Evolutionary conservation across 2,329 filamentous ascomycete species (phyloP).

Genomic region (Metarhizium robertsii): DNA sequence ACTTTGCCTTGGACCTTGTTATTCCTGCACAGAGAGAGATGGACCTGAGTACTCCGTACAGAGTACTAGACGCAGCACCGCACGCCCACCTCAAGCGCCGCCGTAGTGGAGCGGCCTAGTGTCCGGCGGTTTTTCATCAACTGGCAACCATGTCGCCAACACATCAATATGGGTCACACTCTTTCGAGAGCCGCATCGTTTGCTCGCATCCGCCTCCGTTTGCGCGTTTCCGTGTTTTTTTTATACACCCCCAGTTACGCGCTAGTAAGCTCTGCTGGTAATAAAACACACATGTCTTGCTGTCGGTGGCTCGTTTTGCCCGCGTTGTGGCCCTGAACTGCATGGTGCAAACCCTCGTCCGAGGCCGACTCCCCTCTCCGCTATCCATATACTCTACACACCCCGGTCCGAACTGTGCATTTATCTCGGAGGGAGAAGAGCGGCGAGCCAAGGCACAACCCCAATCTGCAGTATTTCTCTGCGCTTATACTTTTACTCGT

Average conservation of each 20-base stretch:
- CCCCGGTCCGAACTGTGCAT: neutral
- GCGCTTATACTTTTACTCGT: conserved; percentile 5
- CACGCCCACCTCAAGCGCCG: conserved; percentile 32
- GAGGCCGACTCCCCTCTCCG: conserved; percentile 3
- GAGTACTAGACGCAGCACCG: neutral
- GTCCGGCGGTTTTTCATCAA: conserved; percentile 54
- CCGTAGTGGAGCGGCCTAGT: conserved; percentile 55
- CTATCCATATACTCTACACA: neutral
- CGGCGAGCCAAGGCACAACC: neutral
- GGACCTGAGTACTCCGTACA: neutral
- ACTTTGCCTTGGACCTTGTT: neutral
- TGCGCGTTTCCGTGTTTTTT: conserved; percentile 26
- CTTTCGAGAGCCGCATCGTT: conserved; percentile 53
- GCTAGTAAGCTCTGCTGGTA: conserved; percentile 27
- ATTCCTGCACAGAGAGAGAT: neutral
- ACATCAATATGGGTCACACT: conserved; percentile 74
- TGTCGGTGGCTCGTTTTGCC: conserved; percentile 43
- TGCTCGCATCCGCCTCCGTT: conserved; percentile 45
- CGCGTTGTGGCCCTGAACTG: conserved; percentile 17
- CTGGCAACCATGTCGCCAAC: conserved; percentile 82
- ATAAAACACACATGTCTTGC: conserved; percentile 54
- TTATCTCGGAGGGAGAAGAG: neutral
- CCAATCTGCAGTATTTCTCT: conserved; percentile 1
- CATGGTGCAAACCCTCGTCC: conserved; percentile 2
- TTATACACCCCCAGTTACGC: conserved; percentile 37